Evolutionary conservation across 2,329 filamentous ascomycete species (phyloP).

Genomic region (Exophiala bonariae): DNA sequence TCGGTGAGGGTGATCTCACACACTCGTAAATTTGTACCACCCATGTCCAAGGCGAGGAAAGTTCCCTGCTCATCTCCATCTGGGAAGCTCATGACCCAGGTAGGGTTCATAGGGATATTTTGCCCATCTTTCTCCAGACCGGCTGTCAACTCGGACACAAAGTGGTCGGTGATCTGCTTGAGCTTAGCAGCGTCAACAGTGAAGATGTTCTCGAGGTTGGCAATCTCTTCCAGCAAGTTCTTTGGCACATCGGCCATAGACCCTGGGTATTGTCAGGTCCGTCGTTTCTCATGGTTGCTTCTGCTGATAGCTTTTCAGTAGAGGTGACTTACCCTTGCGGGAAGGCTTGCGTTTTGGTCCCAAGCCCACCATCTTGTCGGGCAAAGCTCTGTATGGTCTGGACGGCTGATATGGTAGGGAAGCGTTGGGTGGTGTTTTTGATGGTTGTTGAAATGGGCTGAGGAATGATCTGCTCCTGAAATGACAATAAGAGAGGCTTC

Average conservation of each 20-base stretch:
- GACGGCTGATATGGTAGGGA: background rate
- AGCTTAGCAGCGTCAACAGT: constrained; percentile 75
- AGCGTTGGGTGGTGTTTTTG: background rate
- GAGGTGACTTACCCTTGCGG: constrained; percentile 67
- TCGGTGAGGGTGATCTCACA: constrained; percentile 89
- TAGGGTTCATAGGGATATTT: constrained; percentile 98
- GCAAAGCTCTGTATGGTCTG: background rate
- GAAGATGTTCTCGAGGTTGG: constrained; percentile 80
- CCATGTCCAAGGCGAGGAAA: constrained; percentile 90
- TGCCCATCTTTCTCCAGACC: constrained; percentile 84
- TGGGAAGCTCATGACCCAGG: constrained; percentile 90
- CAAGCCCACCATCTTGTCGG: constrained; percentile 61
- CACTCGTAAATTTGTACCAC: constrained; percentile 91
- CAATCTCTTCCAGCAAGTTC: constrained; percentile 78
- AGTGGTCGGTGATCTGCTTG: constrained; percentile 88
- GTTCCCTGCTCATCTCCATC: constrained; percentile 84
- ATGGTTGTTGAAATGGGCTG: no score
- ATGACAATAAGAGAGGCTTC: no score
- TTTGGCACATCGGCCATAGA: constrained; percentile 90
- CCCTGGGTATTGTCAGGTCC: constrained; percentile 52
- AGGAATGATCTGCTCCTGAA: no score
- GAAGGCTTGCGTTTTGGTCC: constrained; percentile 65
- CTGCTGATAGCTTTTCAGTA: constrained; percentile 13
- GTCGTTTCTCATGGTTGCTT: background rate
- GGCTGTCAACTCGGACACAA: constrained; percentile 83